phyloP scores from a whole-genome alignment of 371 early-diverging fungal species.

The Mucor indicus region DNA sequence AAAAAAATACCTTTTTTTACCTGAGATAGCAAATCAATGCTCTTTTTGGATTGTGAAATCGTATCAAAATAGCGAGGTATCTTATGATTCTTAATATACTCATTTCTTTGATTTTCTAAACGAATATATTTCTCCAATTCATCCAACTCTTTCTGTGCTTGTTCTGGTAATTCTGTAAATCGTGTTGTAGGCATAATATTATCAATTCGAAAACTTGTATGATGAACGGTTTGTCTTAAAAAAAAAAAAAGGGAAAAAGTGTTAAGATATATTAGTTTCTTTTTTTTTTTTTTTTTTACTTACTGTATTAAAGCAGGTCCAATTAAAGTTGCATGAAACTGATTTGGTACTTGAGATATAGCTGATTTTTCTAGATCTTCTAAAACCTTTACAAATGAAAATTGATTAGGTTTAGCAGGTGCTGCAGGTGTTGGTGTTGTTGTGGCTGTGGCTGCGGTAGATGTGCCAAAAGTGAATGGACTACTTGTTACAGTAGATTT shows the following conservation, averaged over 20 bases:
- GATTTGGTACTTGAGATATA: constrained; percentile 27
- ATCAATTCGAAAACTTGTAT: constrained; percentile 45
- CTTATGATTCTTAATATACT: constrained; percentile 33
- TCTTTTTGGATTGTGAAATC: constrained; percentile 22
- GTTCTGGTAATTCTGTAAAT: constrained; percentile 42
- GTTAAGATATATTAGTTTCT: not conserved
- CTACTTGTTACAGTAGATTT: constrained; percentile 11
- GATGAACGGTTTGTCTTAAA: constrained; percentile 26
- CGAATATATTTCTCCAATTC: constrained; percentile 38
- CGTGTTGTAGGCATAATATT: constrained; percentile 35
- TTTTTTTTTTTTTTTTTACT: constrained; percentile 5
- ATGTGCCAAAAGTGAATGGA: constrained; percentile 13
- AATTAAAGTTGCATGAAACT: constrained; percentile 30
- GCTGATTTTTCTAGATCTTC: constrained; percentile 26
- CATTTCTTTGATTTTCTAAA: constrained; percentile 34
- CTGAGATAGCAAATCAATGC: constrained; percentile 29
- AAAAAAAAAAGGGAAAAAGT: not conserved
- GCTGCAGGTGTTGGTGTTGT: not conserved
- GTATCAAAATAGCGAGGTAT: constrained; percentile 27
- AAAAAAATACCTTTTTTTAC: constrained; percentile 17
- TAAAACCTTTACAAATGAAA: constrained; percentile 30
- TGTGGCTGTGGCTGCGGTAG: constrained; percentile 11
- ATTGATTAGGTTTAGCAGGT: constrained; percentile 25
- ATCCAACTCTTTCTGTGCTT: constrained; percentile 42
- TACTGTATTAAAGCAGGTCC: constrained; percentile 29